These are phyloP conservation scores for Dendrobium nobile DNA, from an alignment of 106 monocot species.

Conservation along the genomic window DNA sequence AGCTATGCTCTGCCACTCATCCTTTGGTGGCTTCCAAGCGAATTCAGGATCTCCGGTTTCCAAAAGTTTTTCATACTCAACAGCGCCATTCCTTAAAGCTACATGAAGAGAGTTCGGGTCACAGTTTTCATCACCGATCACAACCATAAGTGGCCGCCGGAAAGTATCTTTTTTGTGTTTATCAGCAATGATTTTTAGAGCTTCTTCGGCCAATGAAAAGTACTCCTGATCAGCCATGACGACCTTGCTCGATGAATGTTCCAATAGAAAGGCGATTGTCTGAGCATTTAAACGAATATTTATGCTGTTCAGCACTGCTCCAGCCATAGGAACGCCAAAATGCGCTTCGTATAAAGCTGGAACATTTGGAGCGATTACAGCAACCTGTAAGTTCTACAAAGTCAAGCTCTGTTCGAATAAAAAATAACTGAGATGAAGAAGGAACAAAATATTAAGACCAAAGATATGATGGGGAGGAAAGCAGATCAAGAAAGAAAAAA, in stretches of 20 bases:
- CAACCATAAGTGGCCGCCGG: constrained; percentile 62
- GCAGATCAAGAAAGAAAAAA: background rate
- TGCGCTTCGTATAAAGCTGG: constrained; percentile 90
- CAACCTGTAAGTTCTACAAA: constrained; percentile 42
- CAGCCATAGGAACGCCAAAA: constrained; percentile 95
- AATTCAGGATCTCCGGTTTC: constrained; percentile 73
- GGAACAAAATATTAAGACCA: background rate
- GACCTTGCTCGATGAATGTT: constrained; percentile 64
- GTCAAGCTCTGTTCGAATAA: background rate
- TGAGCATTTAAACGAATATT: constrained; percentile 78
- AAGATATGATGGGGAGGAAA: background rate
- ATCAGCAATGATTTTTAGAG: constrained; percentile 54
- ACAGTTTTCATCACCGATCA: constrained; percentile 67
- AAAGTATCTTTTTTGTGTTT: constrained; percentile 31
- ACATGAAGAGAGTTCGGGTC: constrained; percentile 39
- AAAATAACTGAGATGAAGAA: background rate
- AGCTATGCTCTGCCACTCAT: constrained; percentile 98
- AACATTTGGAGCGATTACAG: constrained; percentile 88
- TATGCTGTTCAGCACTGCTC: constrained; percentile 70
- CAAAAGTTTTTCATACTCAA: constrained; percentile 85
- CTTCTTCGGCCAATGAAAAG: constrained; percentile 57
- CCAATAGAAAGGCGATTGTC: constrained; percentile 77
- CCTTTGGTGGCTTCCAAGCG: constrained; percentile 71
- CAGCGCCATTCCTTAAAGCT: constrained; percentile 68
- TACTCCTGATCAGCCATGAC: constrained; percentile 88